Evolutionary conservation across 257 asterid genomes (phyloP).

Genomic region (Solanum virginianum): DNA sequence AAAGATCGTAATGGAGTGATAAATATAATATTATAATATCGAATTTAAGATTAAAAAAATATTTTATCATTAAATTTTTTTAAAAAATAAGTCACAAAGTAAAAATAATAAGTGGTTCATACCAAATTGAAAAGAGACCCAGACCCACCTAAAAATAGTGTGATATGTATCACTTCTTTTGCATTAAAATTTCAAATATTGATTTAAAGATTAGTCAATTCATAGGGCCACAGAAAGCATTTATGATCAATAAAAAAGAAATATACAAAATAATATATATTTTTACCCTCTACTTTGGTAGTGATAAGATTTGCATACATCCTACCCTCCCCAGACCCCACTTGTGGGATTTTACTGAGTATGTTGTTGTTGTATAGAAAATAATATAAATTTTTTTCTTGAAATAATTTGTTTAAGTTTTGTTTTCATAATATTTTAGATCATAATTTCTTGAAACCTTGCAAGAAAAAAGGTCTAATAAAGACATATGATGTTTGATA

Average conservation of each 20-base stretch:
- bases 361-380: too few relatives aligned
- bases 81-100: too few relatives aligned
- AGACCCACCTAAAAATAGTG: not conserved
- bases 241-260: not conserved
- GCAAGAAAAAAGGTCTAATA: not conserved
- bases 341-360: too few relatives aligned
- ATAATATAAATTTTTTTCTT: not conserved
- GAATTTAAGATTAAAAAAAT: not conserved
- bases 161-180: not conserved
- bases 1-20: not conserved
- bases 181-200: not conserved
- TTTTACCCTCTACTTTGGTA: too few relatives aligned
- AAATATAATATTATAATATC: fast-evolving
- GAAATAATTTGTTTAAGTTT: not conserved
- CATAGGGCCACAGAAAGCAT: not conserved
- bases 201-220: not conserved
- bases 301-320: too few relatives aligned
- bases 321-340: too few relatives aligned
- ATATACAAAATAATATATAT: not conserved
- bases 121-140: not conserved
- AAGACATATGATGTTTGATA: not conserved
- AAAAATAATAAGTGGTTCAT: not conserved
- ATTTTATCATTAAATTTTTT: not conserved
- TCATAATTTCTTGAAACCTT: not conserved
- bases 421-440: not conserved